phyloP scores from a whole-genome alignment of 495 filamentous ascomycete genomes.

The Ramalina intermedia region DNA sequence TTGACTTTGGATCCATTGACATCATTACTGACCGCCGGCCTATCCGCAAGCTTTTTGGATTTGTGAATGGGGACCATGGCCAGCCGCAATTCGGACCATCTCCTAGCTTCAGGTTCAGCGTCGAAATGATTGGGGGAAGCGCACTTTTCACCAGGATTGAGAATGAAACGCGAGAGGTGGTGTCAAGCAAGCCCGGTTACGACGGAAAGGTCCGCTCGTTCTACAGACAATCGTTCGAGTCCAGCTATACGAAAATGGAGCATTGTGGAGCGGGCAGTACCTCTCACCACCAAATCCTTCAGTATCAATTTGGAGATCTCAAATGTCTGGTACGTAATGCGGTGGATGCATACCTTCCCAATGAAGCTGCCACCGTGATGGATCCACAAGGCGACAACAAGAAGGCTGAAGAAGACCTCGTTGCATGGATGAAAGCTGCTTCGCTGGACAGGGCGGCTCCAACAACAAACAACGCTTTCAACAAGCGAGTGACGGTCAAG shows the following conservation, averaged over 20 bases:
- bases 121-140: background rate
- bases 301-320: background rate
- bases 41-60: background rate
- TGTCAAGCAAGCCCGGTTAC: background rate
- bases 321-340: conserved; percentile 1
- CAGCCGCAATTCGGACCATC: background rate
- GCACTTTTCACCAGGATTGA: conserved; percentile 3
- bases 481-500: background rate
- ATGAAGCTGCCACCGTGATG: background rate
- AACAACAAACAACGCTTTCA: background rate
- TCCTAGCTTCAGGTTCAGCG: conserved; percentile 1
- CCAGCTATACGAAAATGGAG: background rate
- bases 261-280: background rate
- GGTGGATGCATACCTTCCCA: background rate
- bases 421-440: background rate
- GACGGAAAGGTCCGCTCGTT: background rate
- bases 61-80: background rate
- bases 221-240: background rate
- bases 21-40: conserved; percentile 4
- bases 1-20: background rate
- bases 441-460: background rate
- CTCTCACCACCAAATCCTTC: conserved; percentile 1
- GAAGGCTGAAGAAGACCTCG: background rate
- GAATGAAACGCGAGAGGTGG: background rate
- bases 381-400: background rate